Conservation (phyloP, 164 flowering plant genomes). For the Umbilicus rupestris region DNA sequence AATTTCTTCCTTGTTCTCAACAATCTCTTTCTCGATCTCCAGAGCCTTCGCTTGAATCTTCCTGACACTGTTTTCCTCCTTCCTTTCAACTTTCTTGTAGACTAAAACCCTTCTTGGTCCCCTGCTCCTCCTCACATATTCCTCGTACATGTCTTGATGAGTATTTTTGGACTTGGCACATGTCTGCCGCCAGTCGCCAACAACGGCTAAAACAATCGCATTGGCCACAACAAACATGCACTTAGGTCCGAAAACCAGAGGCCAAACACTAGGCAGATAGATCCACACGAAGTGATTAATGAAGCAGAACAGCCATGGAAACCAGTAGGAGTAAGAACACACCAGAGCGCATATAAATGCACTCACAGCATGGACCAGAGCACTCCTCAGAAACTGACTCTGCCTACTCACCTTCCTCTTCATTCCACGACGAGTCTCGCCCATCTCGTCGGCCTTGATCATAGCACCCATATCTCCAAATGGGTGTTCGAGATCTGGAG, state of each 20-base stretch:
- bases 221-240: constrained; percentile 16
- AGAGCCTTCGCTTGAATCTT: background rate
- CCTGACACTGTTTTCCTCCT: background rate
- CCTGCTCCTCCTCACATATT: constrained; percentile 12
- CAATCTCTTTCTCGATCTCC: background rate
- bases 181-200: constrained; percentile 16
- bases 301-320: constrained; percentile 9
- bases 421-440: constrained; percentile 5
- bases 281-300: constrained; percentile 8
- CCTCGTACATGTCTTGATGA: constrained; percentile 12
- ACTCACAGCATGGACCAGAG: constrained; percentile 12
- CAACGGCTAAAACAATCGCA: constrained; percentile 14
- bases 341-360: constrained; percentile 11
- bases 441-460: constrained; percentile 12
- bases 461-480: background rate
- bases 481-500: background rate
- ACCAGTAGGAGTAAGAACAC: constrained; percentile 16
- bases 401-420: constrained; percentile 7
- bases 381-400: background rate
- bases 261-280: constrained; percentile 12
- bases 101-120: background rate
- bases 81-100: constrained; percentile 1
- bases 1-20: background rate
- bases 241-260: constrained; percentile 14
- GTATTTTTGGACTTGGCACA: background rate